Base-by-base conservation (phyloP, 495 filamentous ascomycete species). In the Aspergillus kassunensis region DNA sequence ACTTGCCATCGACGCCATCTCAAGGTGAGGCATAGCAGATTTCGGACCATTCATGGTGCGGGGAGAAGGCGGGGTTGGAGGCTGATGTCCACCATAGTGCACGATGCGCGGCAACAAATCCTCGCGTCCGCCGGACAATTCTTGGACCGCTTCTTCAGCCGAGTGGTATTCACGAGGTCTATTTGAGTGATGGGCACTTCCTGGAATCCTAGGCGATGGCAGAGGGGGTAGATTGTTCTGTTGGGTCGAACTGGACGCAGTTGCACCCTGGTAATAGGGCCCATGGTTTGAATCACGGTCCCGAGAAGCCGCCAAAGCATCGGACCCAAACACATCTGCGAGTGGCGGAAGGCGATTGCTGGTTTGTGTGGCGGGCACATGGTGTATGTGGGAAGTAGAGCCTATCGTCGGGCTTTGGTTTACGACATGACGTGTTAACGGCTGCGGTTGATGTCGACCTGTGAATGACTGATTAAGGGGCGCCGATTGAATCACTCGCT, bases 381-480 rank as follows among this genome's bases (percentile, higher is more conserved):
- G 91, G 62, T 96, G 90, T 65, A 96, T 93, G 59, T 96, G 91
- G 25, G 89, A 93, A 0, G 88, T 90, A 53, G 85, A 87, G 20
- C 87, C 88, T 41, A 96, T 78, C 51, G 89, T 91, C 7, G 90
- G 90, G 19, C 90, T 86, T 53, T 92, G 87, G 66, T 92, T 90
- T 58, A 84, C 82, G 44, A 90, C 75, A 66, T 96, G 90, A 45
- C 91, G 85, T 29, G 87, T 90, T 59, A 88, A 72, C 1, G 88
- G 88, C 57, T 89, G 87, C 12, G 89, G 82, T 58, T 90, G 84
- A 58, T 92, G 86, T 52, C 89, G 80, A 37, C 93, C 92, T 12
- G 93, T 96, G 67, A 98, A 98, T 12, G 89, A 91, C 66, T 95
- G 91, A 61, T 96, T 81, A n/a, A 98, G 76, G 12, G 93, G 93